Evolutionary conservation across 805 yeast genomes (phyloP), one percentile per base, ranked within the genome.

Genomic region (Starmerella bombicola): DNA sequence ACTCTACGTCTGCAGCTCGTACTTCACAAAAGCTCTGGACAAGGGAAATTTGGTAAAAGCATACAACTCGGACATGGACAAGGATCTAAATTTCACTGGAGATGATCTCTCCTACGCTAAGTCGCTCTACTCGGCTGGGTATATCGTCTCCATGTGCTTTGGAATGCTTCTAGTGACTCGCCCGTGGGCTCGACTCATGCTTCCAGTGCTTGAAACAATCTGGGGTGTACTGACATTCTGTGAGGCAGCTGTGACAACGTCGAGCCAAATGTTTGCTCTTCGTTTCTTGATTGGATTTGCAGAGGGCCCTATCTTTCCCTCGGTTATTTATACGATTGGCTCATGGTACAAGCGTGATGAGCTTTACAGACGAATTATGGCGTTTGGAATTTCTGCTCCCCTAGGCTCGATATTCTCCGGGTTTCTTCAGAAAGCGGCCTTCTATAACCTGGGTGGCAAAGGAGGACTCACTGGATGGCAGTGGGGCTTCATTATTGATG

Each of bases 401-500:
- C 50, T 67, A 30, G 72, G 69, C 15, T 57, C 61, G 17, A 66
- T 66, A 60, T 64, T 65, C 44, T 60, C 67, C 7, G 70, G 71
- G 5, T 67, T 64, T 38, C 50, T 68, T 30, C 71, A 69, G 48
- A 44, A 64, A 9, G 71, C 69, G 1, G 69, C 68, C 3, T 64
- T 61, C 50, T 45, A 48, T 33, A 52, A 62, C 49, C 56, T 66
- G 55, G 56, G 60, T 41, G 69, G 69, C 21, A 58, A 51, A 30
- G 61, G 59, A 12, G 74, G 74, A 1, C 48, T 52, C 7, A 44
- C 47, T 65, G 76, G 45, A 65, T 77, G 83, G 83, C 68, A 75
- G 56, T 77, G 82, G 83, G 68, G 74, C 59, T 74, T 73, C 51
- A 67, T 76, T 37, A 66, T 77, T 41, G 81, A 78, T 56, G 78